Evolutionary conservation across 352 stramenopile genomes (phyloP).

Genomic region (Phytopythium mirpurense): DNA sequence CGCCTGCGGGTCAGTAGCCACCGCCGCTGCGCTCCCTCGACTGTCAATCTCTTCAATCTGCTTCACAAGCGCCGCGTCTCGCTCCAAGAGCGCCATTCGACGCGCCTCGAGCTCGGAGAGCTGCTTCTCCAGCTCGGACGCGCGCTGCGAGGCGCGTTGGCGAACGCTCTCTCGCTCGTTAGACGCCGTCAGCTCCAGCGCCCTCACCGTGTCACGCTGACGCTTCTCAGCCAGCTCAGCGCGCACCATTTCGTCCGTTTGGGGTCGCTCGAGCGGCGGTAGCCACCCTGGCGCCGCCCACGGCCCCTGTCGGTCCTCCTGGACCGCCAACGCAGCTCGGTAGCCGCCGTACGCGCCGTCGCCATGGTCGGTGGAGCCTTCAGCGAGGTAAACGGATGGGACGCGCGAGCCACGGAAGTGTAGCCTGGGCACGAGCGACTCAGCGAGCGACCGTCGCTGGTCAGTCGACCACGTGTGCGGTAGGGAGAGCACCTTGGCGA

Average conservation of each 20-base stretch:
- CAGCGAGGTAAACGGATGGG: not conserved
- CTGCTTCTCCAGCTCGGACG: conserved; percentile 11
- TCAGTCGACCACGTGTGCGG: conserved; percentile 40
- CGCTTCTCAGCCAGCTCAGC: conserved; percentile 29
- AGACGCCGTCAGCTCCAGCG: conserved; percentile 21
- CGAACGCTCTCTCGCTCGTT: conserved; percentile 15
- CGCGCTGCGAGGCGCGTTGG: conserved; percentile 9
- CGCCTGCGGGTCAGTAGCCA: conserved; percentile 5
- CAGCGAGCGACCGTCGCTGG: conserved; percentile 39
- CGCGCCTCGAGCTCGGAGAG: conserved; percentile 13
- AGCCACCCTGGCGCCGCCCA: conserved; percentile 17
- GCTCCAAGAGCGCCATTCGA: conserved; percentile 14
- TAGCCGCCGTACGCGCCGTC: conserved; percentile 6
- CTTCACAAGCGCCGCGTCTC: conserved; percentile 31
- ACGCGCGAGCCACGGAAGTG: conserved; percentile 18
- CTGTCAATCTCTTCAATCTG: conserved; percentile 63
- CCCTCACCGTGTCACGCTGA: conserved; percentile 24
- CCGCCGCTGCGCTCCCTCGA: conserved; percentile 19
- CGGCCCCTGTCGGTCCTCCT: conserved; percentile 19
- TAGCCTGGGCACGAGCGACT: conserved; percentile 27
- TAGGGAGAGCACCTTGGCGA: conserved; percentile 30
- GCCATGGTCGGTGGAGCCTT: not conserved
- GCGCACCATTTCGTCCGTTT: conserved; percentile 13
- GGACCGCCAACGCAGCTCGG: conserved; percentile 20
- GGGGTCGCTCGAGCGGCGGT: conserved; percentile 9